phyloP scores from a whole-genome alignment of 2,329 filamentous ascomycete species.

The Akanthomyces dipterigenus region DNA sequence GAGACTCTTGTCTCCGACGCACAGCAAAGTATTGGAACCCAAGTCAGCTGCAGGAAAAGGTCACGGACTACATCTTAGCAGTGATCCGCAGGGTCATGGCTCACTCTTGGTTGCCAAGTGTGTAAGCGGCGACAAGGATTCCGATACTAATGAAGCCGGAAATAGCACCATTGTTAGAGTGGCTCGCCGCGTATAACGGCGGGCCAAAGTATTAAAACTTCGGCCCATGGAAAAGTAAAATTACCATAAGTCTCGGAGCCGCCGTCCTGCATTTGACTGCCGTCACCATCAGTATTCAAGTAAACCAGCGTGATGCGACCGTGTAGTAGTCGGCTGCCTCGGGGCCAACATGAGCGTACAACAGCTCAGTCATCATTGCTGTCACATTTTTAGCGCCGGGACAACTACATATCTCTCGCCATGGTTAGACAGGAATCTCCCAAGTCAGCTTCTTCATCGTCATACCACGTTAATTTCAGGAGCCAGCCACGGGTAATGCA shows the following conservation, averaged over 20 bases:
- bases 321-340: not conserved
- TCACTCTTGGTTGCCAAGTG: not conserved
- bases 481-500: not conserved
- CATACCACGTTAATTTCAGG: not conserved
- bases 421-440: not conserved
- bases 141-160: not conserved
- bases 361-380: not conserved
- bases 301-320: not conserved
- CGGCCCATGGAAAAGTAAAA: too few relatives aligned
- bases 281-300: not conserved
- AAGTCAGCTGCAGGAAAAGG: not conserved
- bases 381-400: not conserved
- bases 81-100: not conserved
- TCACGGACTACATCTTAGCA: too few relatives aligned
- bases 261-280: not conserved
- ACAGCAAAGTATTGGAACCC: not conserved
- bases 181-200: too few relatives aligned
- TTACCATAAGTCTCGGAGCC: not conserved
- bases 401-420: not conserved
- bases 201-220: too few relatives aligned
- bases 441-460: not conserved
- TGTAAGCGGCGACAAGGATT: not conserved
- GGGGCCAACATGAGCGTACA: not conserved
- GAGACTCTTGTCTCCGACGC: not conserved
- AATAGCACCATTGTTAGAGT: too few relatives aligned